Evolutionary conservation across 441 rosid genomes (phyloP).

Genomic region (Populus tomentosa): DNA sequence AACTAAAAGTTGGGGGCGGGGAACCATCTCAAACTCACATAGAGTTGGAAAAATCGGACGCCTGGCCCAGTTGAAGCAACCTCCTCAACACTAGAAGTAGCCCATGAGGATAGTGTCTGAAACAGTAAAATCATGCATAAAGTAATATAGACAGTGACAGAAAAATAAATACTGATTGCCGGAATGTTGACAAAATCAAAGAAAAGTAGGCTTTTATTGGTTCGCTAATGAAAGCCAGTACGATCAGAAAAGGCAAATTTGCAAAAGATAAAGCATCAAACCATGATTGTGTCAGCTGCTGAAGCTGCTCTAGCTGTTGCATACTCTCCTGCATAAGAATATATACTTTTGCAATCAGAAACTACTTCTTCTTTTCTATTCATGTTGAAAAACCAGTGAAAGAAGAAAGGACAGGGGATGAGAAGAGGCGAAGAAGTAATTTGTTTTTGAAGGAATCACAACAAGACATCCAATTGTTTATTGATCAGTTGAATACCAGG

Average conservation of each 20-base stretch:
- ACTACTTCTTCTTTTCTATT: not conserved
- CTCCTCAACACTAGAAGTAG: conserved; percentile 93
- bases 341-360: conserved; percentile 13
- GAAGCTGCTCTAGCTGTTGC: conserved; percentile 95
- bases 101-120: conserved; percentile 86
- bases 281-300: conserved; percentile 87
- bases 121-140: conserved; percentile 16
- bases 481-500: not conserved
- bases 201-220: not conserved
- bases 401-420: not conserved
- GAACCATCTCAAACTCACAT: conserved; percentile 44
- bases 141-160: not conserved
- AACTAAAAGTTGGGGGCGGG: not conserved
- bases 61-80: conserved; percentile 94
- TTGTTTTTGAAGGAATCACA: not conserved
- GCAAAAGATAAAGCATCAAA: conserved; percentile 21
- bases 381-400: not conserved
- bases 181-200: not conserved
- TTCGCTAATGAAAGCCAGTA: conserved; percentile 4
- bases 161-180: not conserved
- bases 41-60: conserved; percentile 89
- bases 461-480: not conserved
- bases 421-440: not conserved
- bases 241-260: not conserved
- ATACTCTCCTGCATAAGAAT: conserved; percentile 60